Evolutionary conservation across 1,284 basidiomycete genomes (phyloP).

Genomic region (Irpex sp.): DNA sequence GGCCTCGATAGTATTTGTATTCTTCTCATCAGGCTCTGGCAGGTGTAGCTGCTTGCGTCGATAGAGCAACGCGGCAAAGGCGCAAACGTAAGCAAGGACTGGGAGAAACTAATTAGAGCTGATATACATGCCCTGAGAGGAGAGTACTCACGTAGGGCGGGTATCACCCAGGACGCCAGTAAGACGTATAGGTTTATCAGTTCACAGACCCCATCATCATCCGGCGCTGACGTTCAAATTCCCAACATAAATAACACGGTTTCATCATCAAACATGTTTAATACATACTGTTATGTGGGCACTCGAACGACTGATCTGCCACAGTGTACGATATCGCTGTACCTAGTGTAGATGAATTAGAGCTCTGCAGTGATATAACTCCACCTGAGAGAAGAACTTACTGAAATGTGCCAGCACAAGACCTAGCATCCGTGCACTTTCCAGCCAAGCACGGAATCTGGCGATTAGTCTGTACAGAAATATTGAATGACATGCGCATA

Average conservation of each 20-base stretch:
- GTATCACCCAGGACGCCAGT: slow-evolving; percentile 52
- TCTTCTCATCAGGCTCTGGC: neutral
- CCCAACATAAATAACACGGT: neutral
- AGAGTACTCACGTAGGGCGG: slow-evolving; percentile 42
- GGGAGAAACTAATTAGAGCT: neutral
- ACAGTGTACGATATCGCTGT: slow-evolving; percentile 42
- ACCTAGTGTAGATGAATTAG: slow-evolving; percentile 31
- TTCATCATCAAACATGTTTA: no score
- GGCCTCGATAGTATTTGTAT: slow-evolving; percentile 4
- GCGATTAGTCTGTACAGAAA: slow-evolving; percentile 35
- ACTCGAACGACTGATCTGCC: slow-evolving; percentile 40
- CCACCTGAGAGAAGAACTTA: slow-evolving; percentile 17
- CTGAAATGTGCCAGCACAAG: slow-evolving; percentile 49
- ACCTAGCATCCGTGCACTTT: slow-evolving; percentile 48
- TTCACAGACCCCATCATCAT: slow-evolving; percentile 43
- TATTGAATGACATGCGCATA: neutral
- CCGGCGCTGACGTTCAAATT: slow-evolving; percentile 29
- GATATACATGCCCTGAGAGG: neutral
- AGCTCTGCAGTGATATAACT: no score
- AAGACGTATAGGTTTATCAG: slow-evolving; percentile 48
- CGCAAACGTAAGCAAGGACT: slow-evolving; percentile 19
- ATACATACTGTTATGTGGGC: slow-evolving; percentile 38
- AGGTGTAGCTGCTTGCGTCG: neutral
- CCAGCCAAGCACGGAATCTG: slow-evolving; percentile 53
- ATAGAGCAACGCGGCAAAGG: slow-evolving; percentile 14